Conservation (phyloP, 352 stramenopile genomes). For the Phytophthora macrochlamydospora region DNA sequence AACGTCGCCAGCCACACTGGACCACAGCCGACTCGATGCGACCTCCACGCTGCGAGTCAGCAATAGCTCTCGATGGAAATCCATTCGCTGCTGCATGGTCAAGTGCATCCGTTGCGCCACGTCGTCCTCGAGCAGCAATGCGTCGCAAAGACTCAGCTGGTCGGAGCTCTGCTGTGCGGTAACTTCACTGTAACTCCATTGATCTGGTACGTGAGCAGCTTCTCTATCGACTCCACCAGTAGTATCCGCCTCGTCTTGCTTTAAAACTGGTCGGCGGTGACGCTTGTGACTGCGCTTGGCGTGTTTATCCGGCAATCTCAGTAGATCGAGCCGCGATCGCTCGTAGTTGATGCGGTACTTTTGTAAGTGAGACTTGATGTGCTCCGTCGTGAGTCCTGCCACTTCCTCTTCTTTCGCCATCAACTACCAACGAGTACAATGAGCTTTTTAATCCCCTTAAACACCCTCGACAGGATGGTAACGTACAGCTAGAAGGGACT, state of each 20-base stretch:
- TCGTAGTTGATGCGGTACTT: slow-evolving; percentile 34
- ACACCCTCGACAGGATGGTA: too few species aligned
- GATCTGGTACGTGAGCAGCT: not conserved
- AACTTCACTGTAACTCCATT: not conserved
- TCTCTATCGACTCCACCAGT: not conserved
- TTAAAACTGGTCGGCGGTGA: not conserved
- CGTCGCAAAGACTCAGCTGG: slow-evolving; percentile 12
- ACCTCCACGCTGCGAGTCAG: slow-evolving; percentile 28
- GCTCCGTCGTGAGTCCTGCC: slow-evolving; percentile 17
- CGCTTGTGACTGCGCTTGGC: slow-evolving; percentile 16
- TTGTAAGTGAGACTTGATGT: slow-evolving; percentile 35
- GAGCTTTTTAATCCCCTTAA: not conserved
- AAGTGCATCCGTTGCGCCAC: slow-evolving; percentile 18
- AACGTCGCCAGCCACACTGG: too few species aligned
- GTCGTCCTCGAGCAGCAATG: slow-evolving; percentile 9
- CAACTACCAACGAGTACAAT: slow-evolving; percentile 8
- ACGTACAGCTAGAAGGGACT: slow-evolving; percentile 24
- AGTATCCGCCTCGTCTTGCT: not conserved
- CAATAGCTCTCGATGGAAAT: slow-evolving; percentile 33
- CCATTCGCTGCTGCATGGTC: slow-evolving; percentile 31
- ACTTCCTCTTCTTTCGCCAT: slow-evolving; percentile 20
- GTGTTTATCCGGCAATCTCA: slow-evolving; percentile 21
- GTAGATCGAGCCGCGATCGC: slow-evolving; percentile 16
- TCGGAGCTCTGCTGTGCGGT: slow-evolving; percentile 4
- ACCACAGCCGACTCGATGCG: slow-evolving; percentile 1